Conservation (phyloP, 371 early-diverging fungal species). For the Lichtheimia hyalospora region DNA sequence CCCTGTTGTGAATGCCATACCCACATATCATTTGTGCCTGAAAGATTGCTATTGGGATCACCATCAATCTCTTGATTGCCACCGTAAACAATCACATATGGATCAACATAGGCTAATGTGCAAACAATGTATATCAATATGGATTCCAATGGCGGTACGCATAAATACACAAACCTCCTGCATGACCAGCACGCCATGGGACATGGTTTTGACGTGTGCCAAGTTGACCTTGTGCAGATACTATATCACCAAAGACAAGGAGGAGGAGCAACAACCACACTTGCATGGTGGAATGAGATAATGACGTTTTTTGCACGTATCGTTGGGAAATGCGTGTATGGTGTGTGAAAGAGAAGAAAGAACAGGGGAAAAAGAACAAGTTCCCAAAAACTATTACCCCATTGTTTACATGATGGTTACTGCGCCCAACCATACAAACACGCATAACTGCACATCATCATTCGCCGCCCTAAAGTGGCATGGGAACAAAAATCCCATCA, state of each 20-base stretch:
- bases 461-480: no score
- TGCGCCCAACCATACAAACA: no score
- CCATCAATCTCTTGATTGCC: slow-evolving; percentile 21
- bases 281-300: no score
- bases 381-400: no score
- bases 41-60: slow-evolving; percentile 8
- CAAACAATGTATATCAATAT: no score
- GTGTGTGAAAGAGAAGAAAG: not conserved
- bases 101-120: slow-evolving; percentile 16
- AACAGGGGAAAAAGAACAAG: not conserved
- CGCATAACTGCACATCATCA: no score
- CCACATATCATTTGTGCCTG: slow-evolving; percentile 19
- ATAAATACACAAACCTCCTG: slow-evolving; percentile 13
- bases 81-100: slow-evolving; percentile 46
- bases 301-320: no score
- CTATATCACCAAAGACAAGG: not conserved
- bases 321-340: not conserved
- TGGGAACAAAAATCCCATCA: no score
- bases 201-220: slow-evolving; percentile 14
- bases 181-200: slow-evolving; percentile 29
- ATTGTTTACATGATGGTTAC: no score
- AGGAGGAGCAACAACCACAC: not conserved
- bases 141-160: no score
- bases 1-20: slow-evolving; percentile 23
- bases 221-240: slow-evolving; percentile 2